phyloP scores from a whole-genome alignment of 345 rosid species.

The Brassica juncea region DNA sequence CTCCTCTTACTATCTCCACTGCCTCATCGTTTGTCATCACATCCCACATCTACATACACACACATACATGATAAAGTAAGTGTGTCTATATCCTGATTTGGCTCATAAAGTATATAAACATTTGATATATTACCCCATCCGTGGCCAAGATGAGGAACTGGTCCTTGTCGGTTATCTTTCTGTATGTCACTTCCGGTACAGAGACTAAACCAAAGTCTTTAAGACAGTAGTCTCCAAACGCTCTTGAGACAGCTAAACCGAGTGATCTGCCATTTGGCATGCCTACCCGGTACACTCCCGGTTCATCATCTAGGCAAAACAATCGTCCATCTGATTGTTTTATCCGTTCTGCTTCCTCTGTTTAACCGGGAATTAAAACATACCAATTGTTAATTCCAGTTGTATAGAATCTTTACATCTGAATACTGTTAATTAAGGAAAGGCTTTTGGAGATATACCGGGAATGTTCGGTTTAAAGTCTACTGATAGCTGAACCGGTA shows the following conservation, averaged over 20 bases:
- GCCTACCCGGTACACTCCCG: slow-evolving; percentile 78
- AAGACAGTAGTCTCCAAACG: slow-evolving; percentile 81
- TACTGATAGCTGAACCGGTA: slow-evolving; percentile 72
- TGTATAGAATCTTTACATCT: neutral
- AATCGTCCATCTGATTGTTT: slow-evolving; percentile 64
- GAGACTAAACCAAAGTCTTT: slow-evolving; percentile 88
- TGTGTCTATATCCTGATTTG: neutral
- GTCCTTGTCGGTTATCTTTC: slow-evolving; percentile 58
- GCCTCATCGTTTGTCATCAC: slow-evolving; percentile 81
- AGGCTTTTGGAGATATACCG: slow-evolving; percentile 40
- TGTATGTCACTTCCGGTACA: slow-evolving; percentile 62
- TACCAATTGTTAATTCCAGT: neutral
- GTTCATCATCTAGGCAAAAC: slow-evolving; percentile 70
- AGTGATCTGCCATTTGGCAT: slow-evolving; percentile 60
- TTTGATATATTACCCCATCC: slow-evolving; percentile 62
- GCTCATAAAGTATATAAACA: neutral
- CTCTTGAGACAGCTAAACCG: slow-evolving; percentile 81
- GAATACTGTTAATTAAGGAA: neutral
- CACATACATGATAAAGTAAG: neutral
- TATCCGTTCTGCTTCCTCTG: slow-evolving; percentile 90
- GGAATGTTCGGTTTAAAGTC: slow-evolving; percentile 88
- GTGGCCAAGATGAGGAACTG: slow-evolving; percentile 78
- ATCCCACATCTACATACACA: slow-evolving; percentile 70
- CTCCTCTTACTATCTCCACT: slow-evolving; percentile 61
- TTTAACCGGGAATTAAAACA: slow-evolving; percentile 21